Evolutionary conservation across 2,329 filamentous ascomycete species (phyloP).

Genomic region (Neonectria hederae): DNA sequence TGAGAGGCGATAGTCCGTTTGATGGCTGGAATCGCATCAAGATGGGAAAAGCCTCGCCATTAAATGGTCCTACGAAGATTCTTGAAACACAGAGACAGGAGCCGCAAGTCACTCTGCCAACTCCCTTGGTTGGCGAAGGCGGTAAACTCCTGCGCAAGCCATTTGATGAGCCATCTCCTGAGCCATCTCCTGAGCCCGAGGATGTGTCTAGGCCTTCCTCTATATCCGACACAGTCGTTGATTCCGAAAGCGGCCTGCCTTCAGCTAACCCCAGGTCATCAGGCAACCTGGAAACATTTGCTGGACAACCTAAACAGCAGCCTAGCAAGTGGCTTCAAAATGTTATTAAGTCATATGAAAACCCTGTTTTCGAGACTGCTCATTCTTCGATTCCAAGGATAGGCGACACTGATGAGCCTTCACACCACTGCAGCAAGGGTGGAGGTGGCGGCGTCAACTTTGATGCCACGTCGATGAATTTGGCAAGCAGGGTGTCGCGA

Average conservation of each 20-base stretch:
- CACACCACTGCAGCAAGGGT: slow-evolving; percentile 15
- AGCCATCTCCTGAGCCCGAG: slow-evolving; percentile 37
- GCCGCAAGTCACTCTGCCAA: not conserved
- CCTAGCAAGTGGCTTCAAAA: slow-evolving; percentile 65
- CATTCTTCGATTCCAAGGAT: slow-evolving; percentile 58
- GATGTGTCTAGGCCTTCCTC: not conserved
- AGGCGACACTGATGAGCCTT: slow-evolving; percentile 21
- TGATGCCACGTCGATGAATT: slow-evolving; percentile 41
- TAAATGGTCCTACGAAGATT: slow-evolving; percentile 5
- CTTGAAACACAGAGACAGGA: slow-evolving; percentile 9
- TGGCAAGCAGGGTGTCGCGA: slow-evolving; percentile 67
- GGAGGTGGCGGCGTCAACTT: slow-evolving; percentile 38
- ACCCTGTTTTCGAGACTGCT: slow-evolving; percentile 73
- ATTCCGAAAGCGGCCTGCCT: not conserved
- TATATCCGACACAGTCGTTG: not conserved
- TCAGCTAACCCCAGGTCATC: not conserved
- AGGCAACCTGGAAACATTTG: not conserved
- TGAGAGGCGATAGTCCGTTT: slow-evolving; percentile 42
- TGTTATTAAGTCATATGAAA: slow-evolving; percentile 74
- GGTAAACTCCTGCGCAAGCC: slow-evolving; percentile 56
- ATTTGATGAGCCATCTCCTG: slow-evolving; percentile 51
- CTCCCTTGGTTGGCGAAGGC: slow-evolving; percentile 50
- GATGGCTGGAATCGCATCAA: slow-evolving; percentile 52
- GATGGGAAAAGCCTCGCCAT: slow-evolving; percentile 34
- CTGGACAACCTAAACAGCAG: slow-evolving; percentile 21